Percentiles rank a stretch among this genome's conserved stretches.
Evolutionary conservation across 148 eudicot species (phyloP).

Genomic region (Cornus kousa): DNA sequence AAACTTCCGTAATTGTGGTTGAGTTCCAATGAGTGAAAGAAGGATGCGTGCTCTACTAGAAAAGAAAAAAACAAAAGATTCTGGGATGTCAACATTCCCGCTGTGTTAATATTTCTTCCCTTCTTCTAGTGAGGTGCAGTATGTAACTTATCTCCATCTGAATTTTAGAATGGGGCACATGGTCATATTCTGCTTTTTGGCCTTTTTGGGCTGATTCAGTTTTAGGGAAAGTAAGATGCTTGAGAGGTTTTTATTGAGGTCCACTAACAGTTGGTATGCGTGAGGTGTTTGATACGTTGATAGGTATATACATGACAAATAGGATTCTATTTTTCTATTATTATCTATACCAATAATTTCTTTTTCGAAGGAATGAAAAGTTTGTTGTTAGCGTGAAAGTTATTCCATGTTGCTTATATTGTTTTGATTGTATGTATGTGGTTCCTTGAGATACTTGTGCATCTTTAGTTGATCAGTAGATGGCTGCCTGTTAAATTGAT

Average conservation of each 20-base stretch:
- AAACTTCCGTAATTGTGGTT: background rate
- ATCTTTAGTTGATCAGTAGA: background rate
- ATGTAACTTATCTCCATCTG: background rate
- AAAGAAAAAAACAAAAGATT: too few species aligned
- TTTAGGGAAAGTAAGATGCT: background rate
- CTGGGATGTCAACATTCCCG: background rate
- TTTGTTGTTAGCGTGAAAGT: background rate
- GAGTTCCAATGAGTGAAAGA: background rate
- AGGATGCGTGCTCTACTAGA: too few species aligned
- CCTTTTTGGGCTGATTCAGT: background rate
- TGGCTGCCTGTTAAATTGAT: background rate
- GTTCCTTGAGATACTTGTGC: background rate
- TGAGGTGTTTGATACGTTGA: background rate
- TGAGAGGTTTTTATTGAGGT: background rate
- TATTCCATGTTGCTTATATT: too few species aligned
- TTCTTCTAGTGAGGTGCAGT: background rate
- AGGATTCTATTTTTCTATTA: background rate
- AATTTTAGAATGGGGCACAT: background rate
- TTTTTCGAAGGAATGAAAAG: background rate
- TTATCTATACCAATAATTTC: background rate
- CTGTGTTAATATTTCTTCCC: background rate
- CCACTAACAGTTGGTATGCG: background rate
- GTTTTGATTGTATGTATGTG: background rate
- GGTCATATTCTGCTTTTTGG: background rate
- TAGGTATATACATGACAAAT: background rate